Percentiles rank a stretch among this genome's conserved stretches.
phyloP scores from a whole-genome alignment of 2,329 filamentous ascomycete species.

The Phyllosticta capitalensis region DNA sequence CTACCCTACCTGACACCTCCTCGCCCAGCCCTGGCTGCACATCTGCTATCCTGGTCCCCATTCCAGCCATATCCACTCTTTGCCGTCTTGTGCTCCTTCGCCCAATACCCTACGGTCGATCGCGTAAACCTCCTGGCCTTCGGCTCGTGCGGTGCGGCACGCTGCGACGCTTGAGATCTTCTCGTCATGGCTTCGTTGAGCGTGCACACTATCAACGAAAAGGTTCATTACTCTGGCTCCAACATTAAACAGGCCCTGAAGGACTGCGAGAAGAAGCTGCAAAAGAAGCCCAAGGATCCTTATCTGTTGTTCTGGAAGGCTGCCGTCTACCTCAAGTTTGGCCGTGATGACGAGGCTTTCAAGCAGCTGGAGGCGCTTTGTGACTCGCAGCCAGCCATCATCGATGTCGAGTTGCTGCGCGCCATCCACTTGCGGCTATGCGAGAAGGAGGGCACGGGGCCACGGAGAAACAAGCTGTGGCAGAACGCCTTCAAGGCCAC shows the following conservation, averaged over 20 bases:
- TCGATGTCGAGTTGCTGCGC: slow-evolving; percentile 1
- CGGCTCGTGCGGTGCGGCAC: neutral
- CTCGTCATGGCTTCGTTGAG: slow-evolving; percentile 8
- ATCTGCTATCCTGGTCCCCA: neutral
- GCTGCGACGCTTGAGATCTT: neutral
- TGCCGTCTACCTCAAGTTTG: slow-evolving; percentile 11
- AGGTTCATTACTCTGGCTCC: slow-evolving; percentile 6
- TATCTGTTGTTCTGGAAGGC: slow-evolving; percentile 18
- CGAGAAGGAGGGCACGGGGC: neutral
- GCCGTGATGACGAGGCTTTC: slow-evolving; percentile 9
- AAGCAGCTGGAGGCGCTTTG: slow-evolving; percentile 3
- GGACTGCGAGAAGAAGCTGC: slow-evolving; percentile 24
- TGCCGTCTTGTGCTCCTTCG: neutral
- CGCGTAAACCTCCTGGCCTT: neutral
- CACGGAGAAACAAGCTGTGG: slow-evolving; percentile 5
- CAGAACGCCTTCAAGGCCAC: slow-evolving; percentile 10
- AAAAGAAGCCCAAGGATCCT: slow-evolving; percentile 27
- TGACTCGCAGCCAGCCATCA: slow-evolving; percentile 5
- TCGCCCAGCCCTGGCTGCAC: neutral
- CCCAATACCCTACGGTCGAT: neutral
- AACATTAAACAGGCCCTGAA: slow-evolving; percentile 17
- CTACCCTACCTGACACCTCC: neutral
- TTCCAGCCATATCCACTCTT: neutral
- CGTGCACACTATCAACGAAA: slow-evolving; percentile 6
- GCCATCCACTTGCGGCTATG: slow-evolving; percentile 5